Conservation (phyloP, 2,329 filamentous ascomycete species). For the Zelopaecilomyces penicillatus region DNA sequence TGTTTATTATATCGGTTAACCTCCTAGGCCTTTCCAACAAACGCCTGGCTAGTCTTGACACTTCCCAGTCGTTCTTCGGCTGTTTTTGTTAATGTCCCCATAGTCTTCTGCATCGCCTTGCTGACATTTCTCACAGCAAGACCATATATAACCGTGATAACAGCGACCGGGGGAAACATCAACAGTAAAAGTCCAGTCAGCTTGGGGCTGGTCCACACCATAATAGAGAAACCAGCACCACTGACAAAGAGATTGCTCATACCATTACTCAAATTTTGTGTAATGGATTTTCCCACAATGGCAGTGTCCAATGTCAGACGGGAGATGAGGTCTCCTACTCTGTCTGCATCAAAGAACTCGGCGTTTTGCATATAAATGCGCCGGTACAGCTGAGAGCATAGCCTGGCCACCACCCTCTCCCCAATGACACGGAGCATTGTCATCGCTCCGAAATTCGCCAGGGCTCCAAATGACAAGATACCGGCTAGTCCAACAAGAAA, state of each 20-base stretch:
- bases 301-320: constrained; percentile 93
- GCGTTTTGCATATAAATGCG: constrained; percentile 92
- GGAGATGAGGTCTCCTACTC: constrained; percentile 92
- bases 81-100: constrained; percentile 91
- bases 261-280: constrained; percentile 95
- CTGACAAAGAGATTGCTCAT: constrained; percentile 84
- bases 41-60: constrained; percentile 92
- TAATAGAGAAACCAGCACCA: constrained; percentile 78
- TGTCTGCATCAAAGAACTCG: constrained; percentile 97
- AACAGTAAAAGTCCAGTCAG: constrained; percentile 79
- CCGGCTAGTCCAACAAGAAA: constrained; percentile 77
- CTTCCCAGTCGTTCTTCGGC: constrained; percentile 97
- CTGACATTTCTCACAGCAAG: constrained; percentile 81
- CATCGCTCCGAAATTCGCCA: constrained; percentile 88
- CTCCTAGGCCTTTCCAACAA: constrained; percentile 87
- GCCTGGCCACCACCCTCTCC: constrained; percentile 83
- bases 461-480: constrained; percentile 74
- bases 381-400: constrained; percentile 83
- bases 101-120: constrained; percentile 84
- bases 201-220: constrained; percentile 92
- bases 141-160: constrained; percentile 88
- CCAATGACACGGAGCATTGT: constrained; percentile 89
- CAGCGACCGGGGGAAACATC: constrained; percentile 83
- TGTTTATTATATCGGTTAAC: constrained; percentile 86
- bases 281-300: constrained; percentile 97